A percentile compares a stretch with the other conserved stretches of the same genome.
Conservation (phyloP, 1,284 basidiomycete genomes). For the Heterobasidion occidentale region DNA sequence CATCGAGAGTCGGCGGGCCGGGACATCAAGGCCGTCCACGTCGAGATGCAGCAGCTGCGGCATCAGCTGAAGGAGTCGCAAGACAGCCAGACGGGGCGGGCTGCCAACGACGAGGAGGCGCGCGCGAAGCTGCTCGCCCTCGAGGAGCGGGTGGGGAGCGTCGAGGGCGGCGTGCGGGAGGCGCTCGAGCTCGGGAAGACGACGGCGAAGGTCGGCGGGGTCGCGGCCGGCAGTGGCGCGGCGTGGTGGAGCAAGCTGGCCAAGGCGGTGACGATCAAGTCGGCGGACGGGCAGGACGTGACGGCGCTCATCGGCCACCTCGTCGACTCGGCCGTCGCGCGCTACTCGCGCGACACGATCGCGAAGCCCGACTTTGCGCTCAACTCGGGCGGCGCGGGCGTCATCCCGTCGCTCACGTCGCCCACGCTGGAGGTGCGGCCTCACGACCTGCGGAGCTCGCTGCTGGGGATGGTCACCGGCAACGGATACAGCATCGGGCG, state of each 20-base stretch:
- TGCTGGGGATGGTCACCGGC: slow-evolving; percentile 51
- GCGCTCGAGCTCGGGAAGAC: slow-evolving; percentile 61
- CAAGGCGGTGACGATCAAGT: slow-evolving; percentile 56
- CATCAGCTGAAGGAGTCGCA: slow-evolving; percentile 30
- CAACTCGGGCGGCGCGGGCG: slow-evolving; percentile 72
- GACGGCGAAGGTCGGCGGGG: slow-evolving; percentile 25
- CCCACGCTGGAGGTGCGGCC: slow-evolving; percentile 65
- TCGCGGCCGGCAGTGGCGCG: slow-evolving; percentile 25
- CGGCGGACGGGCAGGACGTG: slow-evolving; percentile 70
- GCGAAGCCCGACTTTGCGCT: slow-evolving; percentile 82
- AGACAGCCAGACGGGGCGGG: not conserved
- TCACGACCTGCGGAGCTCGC: slow-evolving; percentile 27
- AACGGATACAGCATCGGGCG: slow-evolving; percentile 62
- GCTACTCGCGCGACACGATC: slow-evolving; percentile 28
- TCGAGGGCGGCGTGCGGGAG: slow-evolving; percentile 68
- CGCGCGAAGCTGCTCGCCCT: slow-evolving; percentile 43
- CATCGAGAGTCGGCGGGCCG: slow-evolving; percentile 33
- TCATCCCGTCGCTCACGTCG: slow-evolving; percentile 80
- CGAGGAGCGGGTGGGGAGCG: slow-evolving; percentile 51
- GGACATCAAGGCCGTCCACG: slow-evolving; percentile 39
- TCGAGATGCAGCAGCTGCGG: slow-evolving; percentile 47
- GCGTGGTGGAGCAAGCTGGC: slow-evolving; percentile 56
- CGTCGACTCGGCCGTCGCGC: slow-evolving; percentile 58
- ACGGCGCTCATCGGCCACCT: slow-evolving; percentile 63
- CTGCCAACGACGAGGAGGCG: slow-evolving; percentile 45